Conservation (phyloP, 2,329 filamentous ascomycete species). For the Pseudonectria foliicola region DNA sequence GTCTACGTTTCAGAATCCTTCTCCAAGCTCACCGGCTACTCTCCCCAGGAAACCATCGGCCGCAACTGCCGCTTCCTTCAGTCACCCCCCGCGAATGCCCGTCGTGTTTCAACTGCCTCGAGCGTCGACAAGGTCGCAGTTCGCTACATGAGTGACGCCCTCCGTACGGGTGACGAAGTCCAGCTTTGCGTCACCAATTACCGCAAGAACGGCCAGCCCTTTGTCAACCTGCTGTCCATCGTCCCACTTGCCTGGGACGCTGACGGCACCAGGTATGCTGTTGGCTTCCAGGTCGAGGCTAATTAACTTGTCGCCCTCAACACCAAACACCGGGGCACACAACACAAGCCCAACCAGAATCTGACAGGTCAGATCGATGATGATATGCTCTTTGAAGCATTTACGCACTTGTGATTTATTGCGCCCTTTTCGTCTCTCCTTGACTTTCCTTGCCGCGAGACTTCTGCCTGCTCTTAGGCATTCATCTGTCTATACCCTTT, state of each 20-base stretch:
- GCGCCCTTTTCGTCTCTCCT: not conserved
- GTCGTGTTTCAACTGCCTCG: conserved; percentile 1
- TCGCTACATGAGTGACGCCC: conserved; percentile 41
- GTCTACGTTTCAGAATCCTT: conserved; percentile 82
- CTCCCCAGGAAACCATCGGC: conserved; percentile 64
- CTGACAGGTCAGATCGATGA: too few relatives aligned
- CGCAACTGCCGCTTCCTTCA: conserved; percentile 83
- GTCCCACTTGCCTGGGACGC: conserved; percentile 68
- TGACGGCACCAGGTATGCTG: conserved; percentile 60
- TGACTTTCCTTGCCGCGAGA: not conserved
- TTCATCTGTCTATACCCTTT: conserved; percentile 14
- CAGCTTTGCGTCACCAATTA: conserved; percentile 65
- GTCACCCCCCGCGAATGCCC: conserved; percentile 51
- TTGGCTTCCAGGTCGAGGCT: conserved; percentile 74
- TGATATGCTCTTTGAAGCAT: too few relatives aligned
- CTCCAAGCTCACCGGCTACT: conserved; percentile 71
- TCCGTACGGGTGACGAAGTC: conserved; percentile 39
- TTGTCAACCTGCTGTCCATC: conserved; percentile 80
- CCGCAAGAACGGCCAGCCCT: conserved; percentile 68
- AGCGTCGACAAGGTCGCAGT: conserved; percentile 44
- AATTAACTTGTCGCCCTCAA: conserved; percentile 20
- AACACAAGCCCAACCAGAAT: too few relatives aligned
- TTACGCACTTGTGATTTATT: too few relatives aligned
- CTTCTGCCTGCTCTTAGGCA: conserved; percentile 10
- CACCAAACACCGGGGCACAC: not conserved